Conservation (phyloP, 768 basidiomycete genomes). For the Lyophyllum atratum region DNA sequence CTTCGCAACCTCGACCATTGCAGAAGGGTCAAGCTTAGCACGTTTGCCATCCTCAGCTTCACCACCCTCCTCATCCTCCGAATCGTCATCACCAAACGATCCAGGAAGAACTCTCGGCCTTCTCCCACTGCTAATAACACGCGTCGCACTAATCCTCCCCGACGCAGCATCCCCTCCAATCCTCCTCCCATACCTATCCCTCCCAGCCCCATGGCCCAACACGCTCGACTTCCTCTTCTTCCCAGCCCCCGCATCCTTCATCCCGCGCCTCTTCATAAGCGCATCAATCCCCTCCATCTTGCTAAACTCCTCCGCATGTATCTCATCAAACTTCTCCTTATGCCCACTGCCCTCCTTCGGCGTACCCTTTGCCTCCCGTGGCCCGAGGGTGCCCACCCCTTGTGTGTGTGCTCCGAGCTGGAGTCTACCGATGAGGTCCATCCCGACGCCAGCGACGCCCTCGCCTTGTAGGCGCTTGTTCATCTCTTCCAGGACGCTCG, state of each 20-base stretch:
- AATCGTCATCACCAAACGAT: conserved; percentile 56
- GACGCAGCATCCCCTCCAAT: conserved; percentile 25
- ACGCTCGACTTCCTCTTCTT: conserved; percentile 59
- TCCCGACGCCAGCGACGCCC: conserved; percentile 51
- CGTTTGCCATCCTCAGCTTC: conserved; percentile 37
- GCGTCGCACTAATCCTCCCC: conserved; percentile 34
- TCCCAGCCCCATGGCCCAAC: conserved; percentile 25
- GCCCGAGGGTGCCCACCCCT: conserved; percentile 10
- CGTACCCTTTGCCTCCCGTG: conserved; percentile 31
- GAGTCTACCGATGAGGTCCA: conserved; percentile 45
- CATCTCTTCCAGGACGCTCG: conserved; percentile 82
- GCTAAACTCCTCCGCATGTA: conserved; percentile 65
- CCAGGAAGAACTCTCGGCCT: conserved; percentile 53
- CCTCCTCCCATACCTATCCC: conserved; percentile 24
- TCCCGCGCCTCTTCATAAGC: conserved; percentile 33
- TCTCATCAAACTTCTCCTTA: conserved; percentile 52
- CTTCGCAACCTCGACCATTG: neutral
- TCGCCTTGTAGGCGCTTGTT: conserved; percentile 65
- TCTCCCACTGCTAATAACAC: conserved; percentile 50
- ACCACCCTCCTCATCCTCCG: conserved; percentile 31
- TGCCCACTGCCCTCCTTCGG: conserved; percentile 30
- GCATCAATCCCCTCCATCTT: conserved; percentile 79
- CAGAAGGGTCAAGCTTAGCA: neutral
- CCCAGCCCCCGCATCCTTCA: conserved; percentile 21
- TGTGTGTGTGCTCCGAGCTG: conserved; percentile 29